Evolutionary conservation across 2,329 filamentous ascomycete species (phyloP), one percentile per base, ranked within the genome.

Genomic region (Paecilomyces fulvus): DNA sequence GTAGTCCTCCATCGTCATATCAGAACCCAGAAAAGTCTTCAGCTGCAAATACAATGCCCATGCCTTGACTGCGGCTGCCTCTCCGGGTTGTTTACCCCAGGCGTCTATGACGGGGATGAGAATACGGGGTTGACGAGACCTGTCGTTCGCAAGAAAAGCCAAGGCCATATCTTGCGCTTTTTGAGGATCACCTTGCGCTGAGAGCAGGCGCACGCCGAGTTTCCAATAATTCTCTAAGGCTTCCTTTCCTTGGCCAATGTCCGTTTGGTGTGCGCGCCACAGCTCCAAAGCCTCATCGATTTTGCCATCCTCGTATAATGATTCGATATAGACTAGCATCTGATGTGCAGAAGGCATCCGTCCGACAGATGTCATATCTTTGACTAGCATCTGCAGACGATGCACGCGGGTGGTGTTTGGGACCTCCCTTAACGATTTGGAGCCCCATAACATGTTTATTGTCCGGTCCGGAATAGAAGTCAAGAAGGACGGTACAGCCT

Each of bases 1-100:
- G 64, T 92, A 95, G 66, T 95, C 88, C 17, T 83, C 75, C 65
- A 92, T 84, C 2, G 77, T 81, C 74, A 91, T 86, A 0, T 78
- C 71, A 23, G 77, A 67, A 0, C 81, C 83, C 1, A 90, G 76
- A 5, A 81, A 77, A 25, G 78, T 74, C 58, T 85, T 84, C 62
- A 95, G 77, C 53, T 79, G 78, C 37, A 83, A 73, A 69, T 92
- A 94, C 1, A 83, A 70, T 23, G 79, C 73, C 83, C 87, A 92
- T 0, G 89, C 89, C 59, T 79, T 78, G 17, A 80, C 72, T 28
- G 77, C 77, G 75, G 80, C 57, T 67, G 76, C 51, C 68, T 79
- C 69, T 2, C 76, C 75, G 3, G 79, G 66, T 11, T 81, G 76
- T 46, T 75, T 78, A 1, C 83, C 83, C 70, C 83, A 86, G 7